Evolutionary conservation across 202 grass and related monocot species (phyloP), one percentile per base, ranked within the genome.

Genomic region (Miscanthus sacchariflorus): DNA sequence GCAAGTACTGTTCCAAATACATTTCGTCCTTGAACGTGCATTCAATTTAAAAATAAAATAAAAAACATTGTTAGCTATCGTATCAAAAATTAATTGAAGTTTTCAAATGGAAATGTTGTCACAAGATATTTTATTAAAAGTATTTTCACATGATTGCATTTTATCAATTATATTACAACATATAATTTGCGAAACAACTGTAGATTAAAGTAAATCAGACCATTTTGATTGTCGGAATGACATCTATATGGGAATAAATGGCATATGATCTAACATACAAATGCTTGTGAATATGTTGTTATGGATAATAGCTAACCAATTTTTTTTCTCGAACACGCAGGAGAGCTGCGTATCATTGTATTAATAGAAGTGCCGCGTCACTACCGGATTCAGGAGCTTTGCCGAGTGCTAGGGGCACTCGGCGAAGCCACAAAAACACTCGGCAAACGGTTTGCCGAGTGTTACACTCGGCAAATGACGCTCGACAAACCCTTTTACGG

Each of bases 271-370:
- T 84, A 64, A 21, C 17, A 72, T 50, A 76, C 56, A 85, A 58
- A 15, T 78, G 46, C 42, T 65, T 17, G 45, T 73, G 43, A 33
- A 78, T 83, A 83, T 72, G 30, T 73, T 59, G 9, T 73, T 58
- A 54, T 40, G 50, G 5, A 76, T 52, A 81, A 40, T 54, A 63
- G 42, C 21, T 70, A 82, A 78, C 42, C 24, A 50, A 36, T 30
- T 30, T 30, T 30, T 30, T 30, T 30, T 30, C 28, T 30, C 2
- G 28, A 30, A 30, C 28, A 30, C 28, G 28, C 28, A 30, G 28
- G 28, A 30, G 28, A 30, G 28, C 28, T 30, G 28, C 28, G 28
- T 30, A 30, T 30, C 28, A 30, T 30, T 30, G 28, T 30, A 30
- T 30, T 30, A 30, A 30, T 30, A 30, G 28, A 30, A 30, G 28